Evolutionary conservation across 495 filamentous ascomycete species (phyloP), one percentile per base, ranked within the genome.

Genomic region (Annulohypoxylon stygium): DNA sequence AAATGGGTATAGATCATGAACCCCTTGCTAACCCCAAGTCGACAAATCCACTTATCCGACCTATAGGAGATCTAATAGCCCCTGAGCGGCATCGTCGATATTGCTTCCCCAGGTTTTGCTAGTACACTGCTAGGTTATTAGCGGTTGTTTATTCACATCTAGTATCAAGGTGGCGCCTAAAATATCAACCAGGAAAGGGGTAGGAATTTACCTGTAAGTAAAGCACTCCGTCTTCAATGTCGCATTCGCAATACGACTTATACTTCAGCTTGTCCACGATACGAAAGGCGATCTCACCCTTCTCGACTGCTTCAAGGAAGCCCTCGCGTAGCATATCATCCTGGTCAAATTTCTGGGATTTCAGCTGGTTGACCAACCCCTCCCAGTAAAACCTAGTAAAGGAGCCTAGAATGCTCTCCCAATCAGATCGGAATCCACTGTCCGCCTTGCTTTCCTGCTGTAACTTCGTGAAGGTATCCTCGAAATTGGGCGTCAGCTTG

Each of bases 271-370:
- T 80, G 36, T 86, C 85, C 6, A 87, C 83, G 25, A 86, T 64
- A 58, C 84, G 81, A 57, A 87, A 78, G 25, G 70, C 79, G 8
- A 84, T 73, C 68, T 83, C 79, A 23, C 72, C 77, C 55, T 77
- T 81, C 10, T 77, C 70, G 23, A 85, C 81, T 14, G 74, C 80
- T 63, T 85, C 85, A 20, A 80, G 73, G 61, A 86, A 78, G 6
- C 82, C 84, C 74, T 86, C 84, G 33, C 76, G 78, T n/a, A 85
- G 62, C 69, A 85, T 50, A 1, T 86, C 84, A 70, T 87, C 85
- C 36, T 81, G 80, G 50, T 78, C 80, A 50, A 87, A 83, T 65
- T 85, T 83, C 61, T 80, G 76, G 14, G 60, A 72, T 45, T 73
- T 58, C 18, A 73, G 67, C 65, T 83, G 81, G 57, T 71, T 74